These are phyloP conservation scores for Leptodontidium sp. DNA, from an alignment of 2,329 filamentous ascomycete species.

Conservation along the genomic window DNA sequence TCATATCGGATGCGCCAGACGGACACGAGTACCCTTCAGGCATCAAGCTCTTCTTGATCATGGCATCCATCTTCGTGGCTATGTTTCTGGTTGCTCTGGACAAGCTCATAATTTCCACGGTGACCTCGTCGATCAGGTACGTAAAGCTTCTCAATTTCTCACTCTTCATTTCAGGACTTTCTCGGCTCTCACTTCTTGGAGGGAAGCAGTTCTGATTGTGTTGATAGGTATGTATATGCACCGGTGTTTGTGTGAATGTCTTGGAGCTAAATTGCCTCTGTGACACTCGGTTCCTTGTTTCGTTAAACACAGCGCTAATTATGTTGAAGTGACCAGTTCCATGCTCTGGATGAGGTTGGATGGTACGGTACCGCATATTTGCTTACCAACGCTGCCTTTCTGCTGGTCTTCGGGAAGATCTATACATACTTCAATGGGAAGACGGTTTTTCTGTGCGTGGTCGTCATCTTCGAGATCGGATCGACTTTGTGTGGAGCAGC, in stretches of 20 bases:
- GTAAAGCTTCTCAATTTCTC: too few species aligned
- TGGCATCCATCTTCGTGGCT: constrained; percentile 28
- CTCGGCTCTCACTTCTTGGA: too few species aligned
- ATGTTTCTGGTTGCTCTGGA: constrained; percentile 33
- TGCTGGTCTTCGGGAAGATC: constrained; percentile 35
- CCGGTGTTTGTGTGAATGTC: too few species aligned
- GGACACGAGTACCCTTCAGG: constrained; percentile 26
- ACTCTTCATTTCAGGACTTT: too few species aligned
- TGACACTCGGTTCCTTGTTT: too few species aligned
- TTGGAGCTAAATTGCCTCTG: too few species aligned
- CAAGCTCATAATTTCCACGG: constrained; percentile 34
- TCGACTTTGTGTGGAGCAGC: constrained; percentile 38
- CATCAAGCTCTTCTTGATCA: constrained; percentile 26
- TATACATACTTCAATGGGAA: constrained; percentile 38
- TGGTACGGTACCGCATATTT: constrained; percentile 49
- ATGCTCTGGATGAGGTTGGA: constrained; percentile 47
- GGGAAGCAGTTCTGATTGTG: too few species aligned
- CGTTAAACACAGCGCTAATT: too few species aligned
- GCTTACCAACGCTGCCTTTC: constrained; percentile 37
- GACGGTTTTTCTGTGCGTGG: constrained; percentile 32
- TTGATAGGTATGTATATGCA: too few species aligned
- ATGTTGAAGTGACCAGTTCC: constrained; percentile 39
- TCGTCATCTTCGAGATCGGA: constrained; percentile 40
- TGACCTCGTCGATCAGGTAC: constrained; percentile 44
- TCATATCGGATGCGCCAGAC: not conserved